Evolutionary conservation across 345 rosid species (phyloP).

Genomic region (Eucalyptus polybractea): DNA sequence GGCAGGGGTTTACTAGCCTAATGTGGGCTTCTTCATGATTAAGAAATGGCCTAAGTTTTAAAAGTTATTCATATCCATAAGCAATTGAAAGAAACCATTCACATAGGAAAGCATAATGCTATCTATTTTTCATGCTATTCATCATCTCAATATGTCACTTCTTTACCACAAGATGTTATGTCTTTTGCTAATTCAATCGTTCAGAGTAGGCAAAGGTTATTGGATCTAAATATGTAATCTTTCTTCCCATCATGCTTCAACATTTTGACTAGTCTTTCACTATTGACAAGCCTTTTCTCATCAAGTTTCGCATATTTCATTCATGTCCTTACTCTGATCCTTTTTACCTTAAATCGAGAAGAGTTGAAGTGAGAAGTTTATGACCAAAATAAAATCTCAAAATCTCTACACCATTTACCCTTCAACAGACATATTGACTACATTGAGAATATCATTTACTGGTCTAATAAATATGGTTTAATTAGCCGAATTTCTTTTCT

Average conservation of each 20-base stretch:
- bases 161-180: not conserved
- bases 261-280: not conserved
- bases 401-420: not conserved
- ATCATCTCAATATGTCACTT: not conserved
- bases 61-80: not conserved
- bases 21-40: not conserved
- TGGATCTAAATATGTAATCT: not conserved
- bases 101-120: not conserved
- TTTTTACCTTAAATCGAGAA: not conserved
- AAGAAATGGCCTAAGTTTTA: not conserved
- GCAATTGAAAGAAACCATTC: not conserved
- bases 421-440: not conserved
- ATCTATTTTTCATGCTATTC: not conserved
- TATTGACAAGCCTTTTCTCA: not conserved
- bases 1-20: not conserved
- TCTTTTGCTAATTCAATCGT: not conserved
- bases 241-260: not conserved
- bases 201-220: not conserved
- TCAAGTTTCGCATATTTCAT: not conserved
- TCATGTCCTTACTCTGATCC: not conserved
- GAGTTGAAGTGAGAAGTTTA: not conserved
- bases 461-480: not conserved
- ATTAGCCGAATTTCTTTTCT: not conserved
- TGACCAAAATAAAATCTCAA: not conserved
- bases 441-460: not conserved